These are phyloP conservation scores for Corinectria fuckeliana DNA, from an alignment of 2,329 filamentous ascomycete species.

Conservation along the genomic window DNA sequence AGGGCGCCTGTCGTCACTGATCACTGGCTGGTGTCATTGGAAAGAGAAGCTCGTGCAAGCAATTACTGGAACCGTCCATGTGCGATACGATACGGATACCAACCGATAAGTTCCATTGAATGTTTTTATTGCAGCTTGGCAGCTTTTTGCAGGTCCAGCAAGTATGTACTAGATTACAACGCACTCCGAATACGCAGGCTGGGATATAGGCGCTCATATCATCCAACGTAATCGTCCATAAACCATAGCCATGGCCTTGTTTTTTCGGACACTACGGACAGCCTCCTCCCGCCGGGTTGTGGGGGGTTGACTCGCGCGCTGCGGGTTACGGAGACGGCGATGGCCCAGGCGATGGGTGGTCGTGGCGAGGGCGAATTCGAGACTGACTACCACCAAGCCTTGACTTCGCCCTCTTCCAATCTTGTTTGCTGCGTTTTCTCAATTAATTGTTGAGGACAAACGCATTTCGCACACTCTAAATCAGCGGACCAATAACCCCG, in stretches of 20 bases:
- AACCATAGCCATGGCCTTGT: background rate
- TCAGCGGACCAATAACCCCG: background rate
- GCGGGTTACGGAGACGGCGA: conserved; percentile 14
- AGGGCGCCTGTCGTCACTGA: conserved; percentile 2
- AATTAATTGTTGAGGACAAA: background rate
- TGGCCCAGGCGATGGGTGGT: conserved; percentile 29
- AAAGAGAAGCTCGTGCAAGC: background rate
- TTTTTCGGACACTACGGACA: no score
- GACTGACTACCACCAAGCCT: background rate
- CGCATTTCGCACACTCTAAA: background rate
- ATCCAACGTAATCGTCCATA: no score
- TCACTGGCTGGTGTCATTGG: background rate
- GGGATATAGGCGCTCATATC: no score
- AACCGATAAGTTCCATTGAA: background rate
- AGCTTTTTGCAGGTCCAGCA: background rate
- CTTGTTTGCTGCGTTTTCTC: background rate
- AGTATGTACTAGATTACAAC: no score
- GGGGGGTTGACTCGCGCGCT: background rate
- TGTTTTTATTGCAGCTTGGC: no score
- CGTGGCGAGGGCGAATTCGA: background rate
- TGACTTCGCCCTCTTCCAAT: background rate
- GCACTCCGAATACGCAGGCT: no score
- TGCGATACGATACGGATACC: background rate
- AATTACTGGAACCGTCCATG: background rate
- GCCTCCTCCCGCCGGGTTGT: conserved; percentile 1